Base-by-base conservation (phyloP, 768 basidiomycete genomes). In the Rhizopogon rudus region DNA sequence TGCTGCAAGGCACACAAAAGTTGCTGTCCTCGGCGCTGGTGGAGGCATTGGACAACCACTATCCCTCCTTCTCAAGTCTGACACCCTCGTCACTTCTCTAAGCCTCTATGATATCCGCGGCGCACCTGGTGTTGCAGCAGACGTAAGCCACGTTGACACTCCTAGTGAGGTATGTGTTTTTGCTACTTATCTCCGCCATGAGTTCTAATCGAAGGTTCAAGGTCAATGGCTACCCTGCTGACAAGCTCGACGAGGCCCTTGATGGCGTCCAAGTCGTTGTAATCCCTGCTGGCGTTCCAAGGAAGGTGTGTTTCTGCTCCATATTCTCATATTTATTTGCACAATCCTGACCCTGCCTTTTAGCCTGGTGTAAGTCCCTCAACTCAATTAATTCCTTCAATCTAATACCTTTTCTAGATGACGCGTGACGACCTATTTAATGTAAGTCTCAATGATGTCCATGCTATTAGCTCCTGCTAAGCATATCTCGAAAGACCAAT, bases 41-140 rank as follows among this genome's bases (percentile, higher is more conserved):
- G 96, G 96, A 81, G 96, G 96, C 73, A 98, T 98, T 72, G 96
- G 96, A 71, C 96, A 98, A 74, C 95, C 96, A 67, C 78, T 98
- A 65, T 96, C 93, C 46, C 77, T 98, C 61, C 81, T 97, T 61
- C 85, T 98, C 71, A 98, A 98, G 81, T 83, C 77, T 61, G 90
- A 99, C 79, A 93, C 93, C 42, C 77, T 94, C 63, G 90, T 97
- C 70, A 84, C 84, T 52, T 83, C 87, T 60, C 76, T 98, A 67
- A 88, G 81, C 69, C 78, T 98, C 61, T 98, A 93, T 76, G 94
- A 96, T 79, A 94, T 96, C 68, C 89, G 93, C 67, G 92, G 93
- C 63, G 92, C 94, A 39, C 88, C 91, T 59, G 97, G 97, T 78
- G 96, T 99, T 55, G 96, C 95, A 59, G 93, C 95, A 40, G 97